Conservation (phyloP, 768 basidiomycete genomes). For the Lactifluus echinatus region DNA sequence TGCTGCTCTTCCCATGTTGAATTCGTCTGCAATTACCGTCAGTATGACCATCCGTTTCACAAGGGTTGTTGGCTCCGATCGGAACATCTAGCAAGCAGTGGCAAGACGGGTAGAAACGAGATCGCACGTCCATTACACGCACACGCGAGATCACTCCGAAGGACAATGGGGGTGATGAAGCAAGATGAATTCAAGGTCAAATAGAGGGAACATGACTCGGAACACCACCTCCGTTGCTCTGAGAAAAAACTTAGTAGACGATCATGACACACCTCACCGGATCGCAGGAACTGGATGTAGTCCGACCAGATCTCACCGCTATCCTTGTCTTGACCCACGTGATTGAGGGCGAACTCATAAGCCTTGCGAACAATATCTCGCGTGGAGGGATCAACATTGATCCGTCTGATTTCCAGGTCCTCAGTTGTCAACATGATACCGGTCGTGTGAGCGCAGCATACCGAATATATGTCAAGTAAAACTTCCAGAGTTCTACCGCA, state of each 20-base stretch:
- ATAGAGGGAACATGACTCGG: conserved; percentile 16
- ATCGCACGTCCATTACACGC: conserved; percentile 17
- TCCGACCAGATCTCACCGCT: conserved; percentile 91
- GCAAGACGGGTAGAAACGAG: conserved; percentile 2
- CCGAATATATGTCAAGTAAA: conserved; percentile 91
- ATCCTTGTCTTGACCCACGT: conserved; percentile 88
- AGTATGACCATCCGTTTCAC: conserved; percentile 13
- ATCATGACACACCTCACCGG: conserved; percentile 53
- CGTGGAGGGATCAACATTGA: conserved; percentile 56
- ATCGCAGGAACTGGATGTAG: conserved; percentile 82
- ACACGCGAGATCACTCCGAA: conserved; percentile 19
- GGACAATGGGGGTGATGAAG: background rate
- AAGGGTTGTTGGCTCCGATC: conserved; percentile 4
- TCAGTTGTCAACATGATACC: conserved; percentile 4
- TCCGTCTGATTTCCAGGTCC: conserved; percentile 39
- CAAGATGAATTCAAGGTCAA: conserved; percentile 19
- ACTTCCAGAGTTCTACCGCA: conserved; percentile 85
- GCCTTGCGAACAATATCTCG: conserved; percentile 78
- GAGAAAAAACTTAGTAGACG: conserved; percentile 8
- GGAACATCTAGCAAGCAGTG: conserved; percentile 7
- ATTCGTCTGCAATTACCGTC: conserved; percentile 36
- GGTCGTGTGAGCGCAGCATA: conserved; percentile 13
- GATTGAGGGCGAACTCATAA: conserved; percentile 86
- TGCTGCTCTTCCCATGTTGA: conserved; percentile 95
- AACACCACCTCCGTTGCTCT: conserved; percentile 3